Conservation (phyloP, 2,329 filamentous ascomycete genomes). For the Reticulascus tulasneorum region DNA sequence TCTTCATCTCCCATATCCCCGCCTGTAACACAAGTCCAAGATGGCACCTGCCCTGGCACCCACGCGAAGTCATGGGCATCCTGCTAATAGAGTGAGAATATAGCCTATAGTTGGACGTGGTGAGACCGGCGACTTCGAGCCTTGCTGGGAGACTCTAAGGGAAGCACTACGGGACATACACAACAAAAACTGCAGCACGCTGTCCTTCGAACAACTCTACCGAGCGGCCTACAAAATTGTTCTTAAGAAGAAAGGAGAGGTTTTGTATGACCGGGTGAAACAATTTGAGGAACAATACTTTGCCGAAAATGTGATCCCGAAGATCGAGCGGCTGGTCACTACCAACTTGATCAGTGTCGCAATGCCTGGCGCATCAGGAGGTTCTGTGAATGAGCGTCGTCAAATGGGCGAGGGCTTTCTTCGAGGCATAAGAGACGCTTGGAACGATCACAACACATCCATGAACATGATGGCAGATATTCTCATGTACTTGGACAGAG, state of each 20-base stretch:
- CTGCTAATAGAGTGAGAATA: too few species aligned
- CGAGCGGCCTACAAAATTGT: conserved; percentile 93
- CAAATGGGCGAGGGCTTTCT: conserved; percentile 81
- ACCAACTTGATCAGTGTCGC: conserved; percentile 53
- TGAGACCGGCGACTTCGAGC: conserved; percentile 75
- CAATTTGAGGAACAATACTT: conserved; percentile 82
- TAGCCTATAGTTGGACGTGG: conserved; percentile 28
- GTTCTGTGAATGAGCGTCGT: conserved; percentile 73
- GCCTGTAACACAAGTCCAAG: too few species aligned
- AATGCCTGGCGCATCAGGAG: conserved; percentile 56
- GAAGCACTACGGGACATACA: conserved; percentile 84
- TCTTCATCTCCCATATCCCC: too few species aligned
- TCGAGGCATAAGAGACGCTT: conserved; percentile 68
- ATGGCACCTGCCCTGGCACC: too few species aligned
- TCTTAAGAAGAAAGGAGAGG: conserved; percentile 76
- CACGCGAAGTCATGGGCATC: too few species aligned
- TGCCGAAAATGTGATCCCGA: conserved; percentile 64
- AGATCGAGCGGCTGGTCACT: conserved; percentile 68
- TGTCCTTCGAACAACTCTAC: conserved; percentile 96
- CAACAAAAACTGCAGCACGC: conserved; percentile 79
- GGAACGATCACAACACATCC: conserved; percentile 84
- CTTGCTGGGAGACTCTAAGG: conserved; percentile 73
- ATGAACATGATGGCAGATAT: conserved; percentile 98
- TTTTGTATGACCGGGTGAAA: conserved; percentile 77
- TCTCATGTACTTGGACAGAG: conserved; percentile 94